Base-by-base conservation (phyloP, 805 yeast species). In the Candida silvatica region DNA sequence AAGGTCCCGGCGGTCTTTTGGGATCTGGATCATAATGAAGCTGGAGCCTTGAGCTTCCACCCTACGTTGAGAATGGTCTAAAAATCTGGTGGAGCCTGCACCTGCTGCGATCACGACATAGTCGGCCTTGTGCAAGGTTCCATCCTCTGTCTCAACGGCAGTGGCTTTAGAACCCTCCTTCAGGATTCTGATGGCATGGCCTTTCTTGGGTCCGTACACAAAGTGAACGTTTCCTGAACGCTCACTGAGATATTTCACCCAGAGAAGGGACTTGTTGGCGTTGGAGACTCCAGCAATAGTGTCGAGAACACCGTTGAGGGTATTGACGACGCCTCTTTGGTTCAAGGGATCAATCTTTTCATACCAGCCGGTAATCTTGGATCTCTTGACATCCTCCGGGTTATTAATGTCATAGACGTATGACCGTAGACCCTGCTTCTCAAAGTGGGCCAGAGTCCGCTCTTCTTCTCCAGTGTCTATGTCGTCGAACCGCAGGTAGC, bases 41-140 rank as follows among this genome's bases (percentile, higher is more conserved):
- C 56, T 57, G 2, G 60, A 63, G n/a, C 51, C 47, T 20, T 51
- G 49, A 1, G 61, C 59, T 37, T 56, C 62, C 35, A 49, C 44
- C 16, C 53, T 37, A 2, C 57, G 55, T 20, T 45, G 48, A 3
- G 58, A 52, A 16, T 40, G 35, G 4, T 61, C 56, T 5, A 52
- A 40, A n/a, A 54, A 38, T 17, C 37, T 35, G 6, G 49, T 40
- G 3, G 51, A 39, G 57, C 58, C 54, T 16, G 53, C 52, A 4
- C 61, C 59, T 26, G 51, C 44, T 14, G 50, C 48, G 4, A 54
- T 30, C 16, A 56, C 48, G 4, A 45, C 50, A 15, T 46, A 33
- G 19, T 46, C 49, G 14, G 58, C 48, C 15, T 20, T 11, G 37
- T 56, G 52, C 0, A 17, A n/a, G n/a, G 36, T 34, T 4, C 54